Percentiles rank a stretch among this genome's conserved stretches.
These are phyloP conservation scores for Russula sp. DNA, from an alignment of 768 basidiomycete genomes.

Conservation along the genomic window DNA sequence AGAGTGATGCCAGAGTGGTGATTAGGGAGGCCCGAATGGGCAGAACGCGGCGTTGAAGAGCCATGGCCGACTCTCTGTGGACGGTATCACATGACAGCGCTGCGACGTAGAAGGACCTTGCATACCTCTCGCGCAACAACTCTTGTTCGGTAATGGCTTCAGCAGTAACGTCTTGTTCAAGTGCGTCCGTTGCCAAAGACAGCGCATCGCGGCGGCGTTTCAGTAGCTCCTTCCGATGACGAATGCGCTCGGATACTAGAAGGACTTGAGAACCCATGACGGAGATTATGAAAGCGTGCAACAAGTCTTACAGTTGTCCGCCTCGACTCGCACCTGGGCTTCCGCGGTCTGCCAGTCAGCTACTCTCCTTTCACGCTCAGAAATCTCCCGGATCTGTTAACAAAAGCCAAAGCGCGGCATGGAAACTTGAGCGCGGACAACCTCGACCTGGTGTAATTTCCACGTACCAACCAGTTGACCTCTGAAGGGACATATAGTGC, in stretches of 20 bases:
- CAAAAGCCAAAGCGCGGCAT: conserved; percentile 27
- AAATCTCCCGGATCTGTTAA: conserved; percentile 63
- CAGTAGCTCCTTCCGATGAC: conserved; percentile 45
- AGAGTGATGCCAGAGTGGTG: conserved; percentile 70
- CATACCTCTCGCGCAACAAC: conserved; percentile 38
- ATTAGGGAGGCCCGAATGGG: conserved; percentile 62
- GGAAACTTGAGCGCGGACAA: not conserved
- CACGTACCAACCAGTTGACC: conserved; percentile 20
- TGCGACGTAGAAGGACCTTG: conserved; percentile 13
- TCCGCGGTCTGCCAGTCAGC: conserved; percentile 37
- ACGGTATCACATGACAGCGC: conserved; percentile 28
- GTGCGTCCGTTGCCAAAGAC: conserved; percentile 42
- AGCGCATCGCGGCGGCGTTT: conserved; percentile 48
- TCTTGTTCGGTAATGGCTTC: conserved; percentile 32
- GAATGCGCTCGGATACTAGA: conserved; percentile 46
- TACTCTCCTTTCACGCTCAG: conserved; percentile 59
- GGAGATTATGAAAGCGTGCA: conserved; percentile 11
- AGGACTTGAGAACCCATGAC: conserved; percentile 18
- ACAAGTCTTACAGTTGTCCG: conserved; percentile 44
- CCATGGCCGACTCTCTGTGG: conserved; percentile 47
- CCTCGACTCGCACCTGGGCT: conserved; percentile 36
- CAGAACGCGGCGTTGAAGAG: conserved; percentile 49
- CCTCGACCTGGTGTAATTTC: not conserved
- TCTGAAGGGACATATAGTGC: conserved; percentile 39
- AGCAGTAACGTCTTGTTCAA: conserved; percentile 35